Percentiles rank a stretch among this genome's conserved stretches.
Evolutionary conservation across 768 basidiomycete genomes (phyloP).

Genomic region (Roridomyces roridus): DNA sequence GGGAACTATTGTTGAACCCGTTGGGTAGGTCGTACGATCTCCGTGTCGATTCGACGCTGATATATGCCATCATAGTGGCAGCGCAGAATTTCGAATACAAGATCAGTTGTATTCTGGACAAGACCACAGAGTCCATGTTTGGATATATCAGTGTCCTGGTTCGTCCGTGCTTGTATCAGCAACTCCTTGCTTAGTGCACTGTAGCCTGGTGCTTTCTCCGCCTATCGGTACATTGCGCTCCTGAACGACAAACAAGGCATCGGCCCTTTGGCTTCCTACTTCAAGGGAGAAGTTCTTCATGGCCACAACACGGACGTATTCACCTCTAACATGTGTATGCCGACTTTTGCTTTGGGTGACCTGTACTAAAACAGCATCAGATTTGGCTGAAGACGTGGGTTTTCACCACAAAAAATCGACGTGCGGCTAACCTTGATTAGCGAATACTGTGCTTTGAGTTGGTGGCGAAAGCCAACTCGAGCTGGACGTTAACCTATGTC

Average conservation of each 20-base stretch:
- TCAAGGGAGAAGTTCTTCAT: constrained; percentile 91
- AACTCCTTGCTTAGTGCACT: background rate
- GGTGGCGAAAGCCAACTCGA: constrained; percentile 77
- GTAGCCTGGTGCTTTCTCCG: constrained; percentile 93
- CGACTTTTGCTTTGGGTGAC: background rate
- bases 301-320: constrained; percentile 90
- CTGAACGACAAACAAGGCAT: constrained; percentile 83
- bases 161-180: constrained; percentile 21
- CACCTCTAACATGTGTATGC: constrained; percentile 94
- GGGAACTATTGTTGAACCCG: constrained; percentile 21
- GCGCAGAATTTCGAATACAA: constrained; percentile 87
- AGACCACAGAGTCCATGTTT: constrained; percentile 85
- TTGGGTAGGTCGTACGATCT: constrained; percentile 5
- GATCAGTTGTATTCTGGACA: constrained; percentile 74
- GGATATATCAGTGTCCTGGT: constrained; percentile 97
- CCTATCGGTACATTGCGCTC: constrained; percentile 89
- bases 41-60: background rate
- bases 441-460: constrained; percentile 85
- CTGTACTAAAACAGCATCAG: constrained; percentile 44
- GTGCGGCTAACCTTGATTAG: constrained; percentile 43
- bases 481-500: constrained; percentile 96
- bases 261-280: constrained; percentile 94
- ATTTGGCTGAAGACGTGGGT: constrained; percentile 88
- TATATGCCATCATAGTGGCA: constrained; percentile 49
- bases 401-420: background rate